Evolutionary conservation across 129 eudicot species (phyloP), one percentile per base, ranked within the genome.

Genomic region (Flaveria ramosissima): DNA sequence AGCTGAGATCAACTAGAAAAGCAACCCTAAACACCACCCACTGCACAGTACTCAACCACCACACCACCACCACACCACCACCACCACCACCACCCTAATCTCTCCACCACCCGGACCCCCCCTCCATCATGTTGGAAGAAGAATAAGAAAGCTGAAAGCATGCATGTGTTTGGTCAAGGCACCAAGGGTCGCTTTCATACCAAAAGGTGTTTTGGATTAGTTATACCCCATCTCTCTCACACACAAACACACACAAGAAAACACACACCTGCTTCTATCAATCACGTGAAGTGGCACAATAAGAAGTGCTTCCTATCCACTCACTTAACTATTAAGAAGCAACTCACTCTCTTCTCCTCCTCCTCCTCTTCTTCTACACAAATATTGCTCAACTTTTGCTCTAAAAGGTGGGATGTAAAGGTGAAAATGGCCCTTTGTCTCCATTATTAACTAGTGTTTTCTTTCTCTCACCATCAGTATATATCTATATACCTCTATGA

Each of bases 221-320:
- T 13, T 63, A 36, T 66, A 39, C 70, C 43, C 78, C 1, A 68
- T 30, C 57, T 21, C 73, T 16, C 50, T 15, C 39, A 6, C 73
- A 13, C 67, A 20, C 15, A 42, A 47, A 56, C 45, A 78, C 73
- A 71, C 63, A 61, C 14, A 61, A 61, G 67, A 61, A 61, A 61
- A 61, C 45, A 14, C 10, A 15, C 52, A 73, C 55, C 70, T 67
- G 77, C 78, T 82, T 85, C 86, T 76, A 78, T 78, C 83, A 68
- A 73, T 81, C 88, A 87, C 88, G 86, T 84, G 91, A 82, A 78
- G 84, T 75, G 82, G 84, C 77, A 80, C 77, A 48, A 80, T 39
- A 78, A 74, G 50, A 77, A 75, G 74, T 75, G 83, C 79, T 71
- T 86, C 83, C 80, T 79, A 76, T 84, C 86, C 85, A 84, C 77